These are phyloP conservation scores for Xylaria sp. DNA, from an alignment of 2,329 filamentous ascomycete genomes.

Conservation along the genomic window DNA sequence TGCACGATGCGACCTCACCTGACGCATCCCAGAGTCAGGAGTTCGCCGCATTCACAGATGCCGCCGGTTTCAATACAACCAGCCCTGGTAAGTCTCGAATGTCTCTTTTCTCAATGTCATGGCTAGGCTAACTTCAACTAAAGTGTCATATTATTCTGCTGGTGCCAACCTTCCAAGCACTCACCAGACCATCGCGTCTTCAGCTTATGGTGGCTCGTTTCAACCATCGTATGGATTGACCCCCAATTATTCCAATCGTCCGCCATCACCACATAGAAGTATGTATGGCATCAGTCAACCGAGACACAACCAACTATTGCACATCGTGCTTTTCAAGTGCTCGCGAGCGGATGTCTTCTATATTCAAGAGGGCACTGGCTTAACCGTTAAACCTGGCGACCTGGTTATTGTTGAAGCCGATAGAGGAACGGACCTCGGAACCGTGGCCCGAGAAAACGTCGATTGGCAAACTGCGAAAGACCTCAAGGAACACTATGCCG, in stretches of 20 bases:
- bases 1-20: slow-evolving; percentile 59
- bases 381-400: slow-evolving; percentile 90
- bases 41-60: slow-evolving; percentile 56
- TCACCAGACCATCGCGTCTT: slow-evolving; percentile 53
- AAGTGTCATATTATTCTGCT: slow-evolving; percentile 55
- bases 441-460: slow-evolving; percentile 88
- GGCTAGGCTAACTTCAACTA: slow-evolving; percentile 43
- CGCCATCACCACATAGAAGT: slow-evolving; percentile 70
- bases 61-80: slow-evolving; percentile 51
- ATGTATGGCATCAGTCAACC: slow-evolving; percentile 71
- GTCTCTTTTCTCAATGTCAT: not conserved
- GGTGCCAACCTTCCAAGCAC: slow-evolving; percentile 47
- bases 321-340: slow-evolving; percentile 97
- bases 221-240: slow-evolving; percentile 60
- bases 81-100: slow-evolving; percentile 55
- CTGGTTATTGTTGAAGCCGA: slow-evolving; percentile 98
- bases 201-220: slow-evolving; percentile 57
- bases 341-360: slow-evolving; percentile 96
- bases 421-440: slow-evolving; percentile 93
- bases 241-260: slow-evolving; percentile 59
- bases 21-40: slow-evolving; percentile 59
- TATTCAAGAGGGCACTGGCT: slow-evolving; percentile 92
- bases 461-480: slow-evolving; percentile 89
- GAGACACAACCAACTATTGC: slow-evolving; percentile 76
- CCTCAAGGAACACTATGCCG: slow-evolving; percentile 88